phyloP scores from a whole-genome alignment of 305 asterid genomes.

The Euphrasia arctica region DNA sequence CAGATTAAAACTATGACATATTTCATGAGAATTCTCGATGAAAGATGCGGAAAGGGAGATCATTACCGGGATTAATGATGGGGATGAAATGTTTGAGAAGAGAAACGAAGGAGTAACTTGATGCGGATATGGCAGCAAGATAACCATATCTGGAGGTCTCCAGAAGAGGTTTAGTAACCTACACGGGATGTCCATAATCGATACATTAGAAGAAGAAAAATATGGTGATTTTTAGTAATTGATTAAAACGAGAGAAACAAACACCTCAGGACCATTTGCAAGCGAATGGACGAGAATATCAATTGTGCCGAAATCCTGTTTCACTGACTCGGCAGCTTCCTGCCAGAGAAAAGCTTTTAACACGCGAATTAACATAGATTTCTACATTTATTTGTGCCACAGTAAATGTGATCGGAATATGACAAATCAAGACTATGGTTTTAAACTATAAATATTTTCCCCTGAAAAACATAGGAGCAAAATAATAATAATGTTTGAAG shows the following conservation, averaged over 20 bases:
- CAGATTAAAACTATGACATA: neutral
- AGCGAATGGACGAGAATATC: slow-evolving; percentile 98
- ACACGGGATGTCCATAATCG: slow-evolving; percentile 13
- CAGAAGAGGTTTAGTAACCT: slow-evolving; percentile 81
- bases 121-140: slow-evolving; percentile 91
- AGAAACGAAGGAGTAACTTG: slow-evolving; percentile 88
- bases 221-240: neutral
- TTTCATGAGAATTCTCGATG: slow-evolving; percentile 3
- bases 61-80: slow-evolving; percentile 76
- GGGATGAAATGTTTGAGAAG: slow-evolving; percentile 77
- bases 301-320: slow-evolving; percentile 87
- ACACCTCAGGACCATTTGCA: slow-evolving; percentile 98
- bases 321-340: slow-evolving; percentile 95
- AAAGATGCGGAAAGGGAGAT: neutral
- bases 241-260: slow-evolving; percentile 17
- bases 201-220: no score
- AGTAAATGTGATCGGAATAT: neutral
- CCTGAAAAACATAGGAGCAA: neutral
- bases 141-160: slow-evolving; percentile 92
- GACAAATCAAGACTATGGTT: slow-evolving; percentile 9
- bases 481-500: slow-evolving; percentile 16
- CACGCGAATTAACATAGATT: slow-evolving; percentile 9
- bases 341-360: slow-evolving; percentile 33
- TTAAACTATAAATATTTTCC: neutral
- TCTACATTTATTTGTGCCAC: neutral